These are phyloP conservation scores for Candida dubliniensis DNA, from an alignment of 1,139 yeast species.

Conservation along the genomic window DNA sequence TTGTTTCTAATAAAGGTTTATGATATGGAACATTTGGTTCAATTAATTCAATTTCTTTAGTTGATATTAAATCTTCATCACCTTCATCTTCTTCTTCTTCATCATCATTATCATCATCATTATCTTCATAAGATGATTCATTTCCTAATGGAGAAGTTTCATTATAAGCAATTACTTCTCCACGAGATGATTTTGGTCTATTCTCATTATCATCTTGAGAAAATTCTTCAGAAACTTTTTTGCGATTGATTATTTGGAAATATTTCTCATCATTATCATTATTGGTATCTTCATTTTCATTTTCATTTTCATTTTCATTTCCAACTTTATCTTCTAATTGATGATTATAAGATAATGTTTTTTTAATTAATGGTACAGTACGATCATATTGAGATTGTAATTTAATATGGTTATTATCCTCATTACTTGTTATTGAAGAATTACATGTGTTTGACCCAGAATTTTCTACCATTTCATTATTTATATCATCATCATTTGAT, in stretches of 20 bases:
- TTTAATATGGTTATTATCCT: background rate
- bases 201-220: slow-evolving; percentile 11
- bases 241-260: slow-evolving; percentile 14
- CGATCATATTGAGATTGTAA: slow-evolving; percentile 22
- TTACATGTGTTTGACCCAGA: slow-evolving; percentile 16
- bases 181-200: slow-evolving; percentile 35
- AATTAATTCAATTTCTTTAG: background rate
- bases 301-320: slow-evolving; percentile 1
- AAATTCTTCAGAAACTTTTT: slow-evolving; percentile 10
- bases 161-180: slow-evolving; percentile 23
- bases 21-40: slow-evolving; percentile 1
- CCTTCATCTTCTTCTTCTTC: background rate
- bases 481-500: slow-evolving; percentile 3
- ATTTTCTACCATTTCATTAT: slow-evolving; percentile 6
- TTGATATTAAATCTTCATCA: background rate
- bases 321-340: too few relatives aligned
- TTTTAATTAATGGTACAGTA: slow-evolving; percentile 29
- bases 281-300: slow-evolving; percentile 2
- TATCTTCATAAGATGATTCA: slow-evolving; percentile 5
- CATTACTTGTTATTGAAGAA: slow-evolving; percentile 6
- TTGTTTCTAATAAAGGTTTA: slow-evolving; percentile 3
- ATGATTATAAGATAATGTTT: slow-evolving; percentile 21
- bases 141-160: slow-evolving; percentile 12
- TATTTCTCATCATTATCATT: slow-evolving; percentile 14
- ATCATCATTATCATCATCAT: slow-evolving; percentile 1